Evolutionary conservation across 257 asterid species (phyloP).

Genomic region (Rehmannia glutinosa): DNA sequence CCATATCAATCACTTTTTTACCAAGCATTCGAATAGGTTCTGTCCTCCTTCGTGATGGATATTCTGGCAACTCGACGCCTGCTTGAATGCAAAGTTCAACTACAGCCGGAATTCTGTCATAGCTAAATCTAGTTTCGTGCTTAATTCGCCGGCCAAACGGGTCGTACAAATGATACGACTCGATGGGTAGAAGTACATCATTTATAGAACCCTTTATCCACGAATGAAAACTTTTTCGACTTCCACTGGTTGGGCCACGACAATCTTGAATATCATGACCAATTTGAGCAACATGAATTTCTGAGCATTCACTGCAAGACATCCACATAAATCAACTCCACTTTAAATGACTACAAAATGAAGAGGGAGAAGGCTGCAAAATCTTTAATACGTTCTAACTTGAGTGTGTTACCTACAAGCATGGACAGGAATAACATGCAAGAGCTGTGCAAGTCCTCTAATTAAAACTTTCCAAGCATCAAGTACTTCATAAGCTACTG

Average conservation of each 20-base stretch:
- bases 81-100: constrained; percentile 99
- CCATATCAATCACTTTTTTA: constrained; percentile 61
- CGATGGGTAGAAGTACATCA: constrained; percentile 75
- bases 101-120: constrained; percentile 81
- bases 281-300: constrained; percentile 59
- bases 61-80: constrained; percentile 79
- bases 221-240: constrained; percentile 63
- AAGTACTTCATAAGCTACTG: constrained; percentile 68
- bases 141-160: constrained; percentile 78
- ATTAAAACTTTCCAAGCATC: constrained; percentile 82
- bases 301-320: constrained; percentile 78
- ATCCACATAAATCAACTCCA: not conserved
- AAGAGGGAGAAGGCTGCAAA: not conserved
- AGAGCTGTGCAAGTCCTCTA: constrained; percentile 69
- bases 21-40: constrained; percentile 83
- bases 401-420: constrained; percentile 78
- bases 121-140: constrained; percentile 79
- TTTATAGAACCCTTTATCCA: constrained; percentile 89
- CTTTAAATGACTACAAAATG: not conserved
- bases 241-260: constrained; percentile 54
- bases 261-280: constrained; percentile 84
- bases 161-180: constrained; percentile 86
- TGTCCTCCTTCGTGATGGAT: constrained; percentile 81
- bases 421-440: constrained; percentile 64
- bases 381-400: not conserved